Percentiles rank a stretch among this genome's conserved stretches.
phyloP scores from a whole-genome alignment of 257 asterid species.

The Leonotis leonurus region DNA sequence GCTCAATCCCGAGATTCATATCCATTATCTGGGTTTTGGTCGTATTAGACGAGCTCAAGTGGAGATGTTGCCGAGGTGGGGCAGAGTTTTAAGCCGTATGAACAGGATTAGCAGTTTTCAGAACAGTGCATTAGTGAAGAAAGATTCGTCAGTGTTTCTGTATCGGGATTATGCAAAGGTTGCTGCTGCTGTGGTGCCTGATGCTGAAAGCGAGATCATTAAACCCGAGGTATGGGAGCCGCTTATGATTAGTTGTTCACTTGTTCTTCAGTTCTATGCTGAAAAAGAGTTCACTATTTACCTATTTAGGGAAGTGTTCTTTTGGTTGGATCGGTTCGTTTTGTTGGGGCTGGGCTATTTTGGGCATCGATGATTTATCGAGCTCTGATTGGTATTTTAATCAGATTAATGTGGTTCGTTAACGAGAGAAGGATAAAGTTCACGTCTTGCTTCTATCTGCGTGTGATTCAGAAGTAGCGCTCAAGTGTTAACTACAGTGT shows the following conservation, averaged over 20 bases:
- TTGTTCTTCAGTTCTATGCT: too few relatives aligned
- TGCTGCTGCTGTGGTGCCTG: constrained; percentile 46
- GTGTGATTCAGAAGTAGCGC: too few relatives aligned
- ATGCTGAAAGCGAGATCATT: constrained; percentile 12
- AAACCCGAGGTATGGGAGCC: constrained; percentile 35
- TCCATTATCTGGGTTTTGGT: not conserved
- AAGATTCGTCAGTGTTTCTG: constrained; percentile 22
- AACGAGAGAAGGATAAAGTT: too few relatives aligned
- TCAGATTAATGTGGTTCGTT: too few relatives aligned
- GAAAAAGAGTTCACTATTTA: too few relatives aligned
- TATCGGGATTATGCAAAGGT: constrained; percentile 41
- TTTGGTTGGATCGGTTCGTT: too few relatives aligned
- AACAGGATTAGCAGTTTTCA: constrained; percentile 26
- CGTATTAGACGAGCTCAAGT: too few relatives aligned
- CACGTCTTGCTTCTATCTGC: too few relatives aligned
- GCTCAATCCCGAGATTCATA: not conserved
- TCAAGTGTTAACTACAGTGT: too few relatives aligned
- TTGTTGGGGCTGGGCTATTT: too few relatives aligned
- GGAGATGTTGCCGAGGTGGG: constrained; percentile 59
- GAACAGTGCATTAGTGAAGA: constrained; percentile 21
- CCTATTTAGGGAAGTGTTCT: too few relatives aligned
- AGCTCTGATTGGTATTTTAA: not conserved
- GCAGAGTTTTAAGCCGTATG: constrained; percentile 39
- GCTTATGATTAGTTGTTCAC: not conserved
- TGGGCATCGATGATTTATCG: too few relatives aligned